These are phyloP conservation scores for Talaromyces sp. DNA, from an alignment of 2,329 filamentous ascomycete species.

Conservation along the genomic window DNA sequence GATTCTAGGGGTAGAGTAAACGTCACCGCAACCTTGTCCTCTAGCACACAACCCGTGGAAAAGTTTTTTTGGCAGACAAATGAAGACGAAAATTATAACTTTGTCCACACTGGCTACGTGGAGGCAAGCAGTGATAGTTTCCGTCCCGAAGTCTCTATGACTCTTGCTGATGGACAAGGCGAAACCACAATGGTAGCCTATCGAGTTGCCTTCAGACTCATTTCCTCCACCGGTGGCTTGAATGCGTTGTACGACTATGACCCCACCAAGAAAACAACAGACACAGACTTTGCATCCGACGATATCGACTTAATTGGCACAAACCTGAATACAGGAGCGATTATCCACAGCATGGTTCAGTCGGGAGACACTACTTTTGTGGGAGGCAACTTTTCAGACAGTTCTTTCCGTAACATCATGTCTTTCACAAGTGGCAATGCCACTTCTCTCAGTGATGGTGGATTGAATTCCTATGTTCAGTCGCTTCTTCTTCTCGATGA, in stretches of 20 bases:
- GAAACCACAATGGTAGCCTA: constrained; percentile 82
- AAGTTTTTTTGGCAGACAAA: constrained; percentile 82
- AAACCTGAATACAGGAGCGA: constrained; percentile 62
- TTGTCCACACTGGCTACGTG: constrained; percentile 80
- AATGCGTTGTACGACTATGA: constrained; percentile 91
- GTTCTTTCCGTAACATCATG: constrained; percentile 69
- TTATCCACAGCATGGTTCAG: constrained; percentile 64
- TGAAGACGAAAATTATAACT: constrained; percentile 93
- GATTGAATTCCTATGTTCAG: constrained; percentile 74
- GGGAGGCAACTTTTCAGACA: constrained; percentile 76
- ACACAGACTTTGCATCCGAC: constrained; percentile 65
- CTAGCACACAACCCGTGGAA: constrained; percentile 47
- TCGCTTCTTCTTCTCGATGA: constrained; percentile 64
- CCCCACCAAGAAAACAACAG: constrained; percentile 56
- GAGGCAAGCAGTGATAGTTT: constrained; percentile 71
- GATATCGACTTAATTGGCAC: constrained; percentile 72
- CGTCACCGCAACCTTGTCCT: constrained; percentile 67
- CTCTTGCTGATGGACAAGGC: constrained; percentile 58
- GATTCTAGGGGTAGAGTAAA: constrained; percentile 72
- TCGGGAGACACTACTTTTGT: constrained; percentile 65
- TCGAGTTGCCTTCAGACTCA: constrained; percentile 67
- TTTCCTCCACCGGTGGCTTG: constrained; percentile 65
- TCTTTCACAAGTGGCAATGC: constrained; percentile 62
- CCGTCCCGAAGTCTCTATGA: constrained; percentile 73
- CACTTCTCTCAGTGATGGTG: constrained; percentile 61